These are phyloP conservation scores for Saturnispora silvae DNA, from an alignment of 805 yeast genomes.

Conservation along the genomic window DNA sequence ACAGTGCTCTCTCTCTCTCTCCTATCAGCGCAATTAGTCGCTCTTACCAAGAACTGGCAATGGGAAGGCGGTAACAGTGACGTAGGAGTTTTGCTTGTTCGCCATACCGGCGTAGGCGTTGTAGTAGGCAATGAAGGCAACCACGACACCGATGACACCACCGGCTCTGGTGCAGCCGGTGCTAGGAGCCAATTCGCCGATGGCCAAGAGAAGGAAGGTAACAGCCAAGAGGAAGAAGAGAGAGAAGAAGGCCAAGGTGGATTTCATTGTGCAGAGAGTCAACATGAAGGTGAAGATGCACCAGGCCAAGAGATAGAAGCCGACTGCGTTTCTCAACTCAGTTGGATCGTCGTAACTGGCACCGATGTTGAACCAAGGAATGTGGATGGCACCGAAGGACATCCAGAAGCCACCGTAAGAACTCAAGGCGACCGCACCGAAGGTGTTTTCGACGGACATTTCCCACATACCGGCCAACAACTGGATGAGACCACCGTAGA, in stretches of 20 bases:
- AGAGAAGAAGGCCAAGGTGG: slow-evolving; percentile 42
- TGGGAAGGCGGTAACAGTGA: slow-evolving; percentile 28
- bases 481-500: slow-evolving; percentile 67
- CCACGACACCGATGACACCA: slow-evolving; percentile 54
- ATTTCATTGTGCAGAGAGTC: slow-evolving; percentile 45
- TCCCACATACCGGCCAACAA: slow-evolving; percentile 69
- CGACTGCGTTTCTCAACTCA: slow-evolving; percentile 41
- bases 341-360: slow-evolving; percentile 36
- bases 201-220: slow-evolving; percentile 41
- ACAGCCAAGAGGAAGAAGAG: slow-evolving; percentile 43
- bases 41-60: slow-evolving; percentile 22
- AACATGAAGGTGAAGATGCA: slow-evolving; percentile 51
- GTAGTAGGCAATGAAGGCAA: slow-evolving; percentile 56
- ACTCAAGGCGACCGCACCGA: slow-evolving; percentile 55
- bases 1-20: too few species aligned
- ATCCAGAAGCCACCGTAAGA: slow-evolving; percentile 72
- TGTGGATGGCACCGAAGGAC: slow-evolving; percentile 54
- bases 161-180: slow-evolving; percentile 37
- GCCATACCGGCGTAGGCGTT: slow-evolving; percentile 65
- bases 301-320: slow-evolving; percentile 55
- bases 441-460: slow-evolving; percentile 64
- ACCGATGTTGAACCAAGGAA: slow-evolving; percentile 48
- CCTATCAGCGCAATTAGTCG: too few species aligned
- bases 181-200: slow-evolving; percentile 42
- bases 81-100: slow-evolving; percentile 51